Percentiles rank a stretch among this genome's conserved stretches.
Evolutionary conservation across 2,329 filamentous ascomycete genomes (phyloP).

Genomic region (Trichoderma aggressivum): DNA sequence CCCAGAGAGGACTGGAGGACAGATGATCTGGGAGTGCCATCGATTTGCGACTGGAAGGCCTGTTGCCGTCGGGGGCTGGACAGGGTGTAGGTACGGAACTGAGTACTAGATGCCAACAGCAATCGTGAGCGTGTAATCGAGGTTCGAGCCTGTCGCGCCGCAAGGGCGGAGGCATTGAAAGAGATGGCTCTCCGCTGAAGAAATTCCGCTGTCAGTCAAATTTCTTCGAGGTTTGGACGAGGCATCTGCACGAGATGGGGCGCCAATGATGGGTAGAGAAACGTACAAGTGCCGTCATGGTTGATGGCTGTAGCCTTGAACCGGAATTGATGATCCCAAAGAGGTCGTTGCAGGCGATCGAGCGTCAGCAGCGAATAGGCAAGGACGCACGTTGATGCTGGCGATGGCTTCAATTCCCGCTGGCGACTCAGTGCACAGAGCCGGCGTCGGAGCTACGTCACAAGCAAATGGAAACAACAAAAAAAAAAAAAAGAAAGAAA

Average conservation of each 20-base stretch:
- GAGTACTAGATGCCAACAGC: background rate
- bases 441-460: background rate
- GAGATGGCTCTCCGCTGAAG: background rate
- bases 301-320: background rate
- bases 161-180: background rate
- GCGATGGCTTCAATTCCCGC: background rate
- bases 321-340: background rate
- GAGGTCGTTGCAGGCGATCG: background rate
- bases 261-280: background rate
- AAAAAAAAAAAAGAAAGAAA: background rate
- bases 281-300: background rate
- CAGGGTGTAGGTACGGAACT: slow-evolving; percentile 6
- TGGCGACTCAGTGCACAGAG: background rate
- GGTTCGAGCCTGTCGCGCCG: background rate
- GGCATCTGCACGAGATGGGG: background rate
- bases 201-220: background rate
- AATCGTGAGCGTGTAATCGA: background rate
- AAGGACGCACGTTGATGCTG: background rate
- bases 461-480: background rate
- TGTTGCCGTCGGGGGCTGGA: slow-evolving; percentile 38
- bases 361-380: background rate
- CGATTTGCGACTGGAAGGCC: slow-evolving; percentile 62
- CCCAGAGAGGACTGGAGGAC: slow-evolving; percentile 53
- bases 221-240: background rate
- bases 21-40: slow-evolving; percentile 49